A percentile compares a stretch with the other conserved stretches of the same genome.
phyloP scores from a whole-genome alignment of 441 rosid genomes.

The Capsella rubella region DNA sequence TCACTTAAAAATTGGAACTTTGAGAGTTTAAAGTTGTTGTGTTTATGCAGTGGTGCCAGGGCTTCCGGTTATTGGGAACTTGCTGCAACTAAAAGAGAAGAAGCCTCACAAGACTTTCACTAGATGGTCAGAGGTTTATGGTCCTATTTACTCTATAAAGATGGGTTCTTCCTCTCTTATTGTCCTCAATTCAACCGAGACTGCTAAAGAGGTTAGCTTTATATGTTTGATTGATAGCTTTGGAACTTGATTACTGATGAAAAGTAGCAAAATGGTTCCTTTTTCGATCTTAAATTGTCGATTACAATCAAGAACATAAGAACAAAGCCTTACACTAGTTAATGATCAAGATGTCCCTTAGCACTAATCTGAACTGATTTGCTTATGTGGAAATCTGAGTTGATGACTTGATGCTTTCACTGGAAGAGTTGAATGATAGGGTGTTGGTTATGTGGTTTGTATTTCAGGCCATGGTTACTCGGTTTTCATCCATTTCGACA shows the following conservation, averaged over 20 bases:
- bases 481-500: slow-evolving; percentile 78
- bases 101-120: slow-evolving; percentile 83
- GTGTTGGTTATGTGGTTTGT: slow-evolving; percentile 6
- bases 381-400: slow-evolving; percentile 1
- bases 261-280: slow-evolving; percentile 5
- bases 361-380: not conserved
- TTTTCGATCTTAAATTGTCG: not conserved
- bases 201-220: slow-evolving; percentile 76
- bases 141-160: slow-evolving; percentile 81
- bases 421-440: not conserved
- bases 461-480: slow-evolving; percentile 82
- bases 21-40: slow-evolving; percentile 1
- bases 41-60: slow-evolving; percentile 75
- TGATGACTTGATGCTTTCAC: not conserved
- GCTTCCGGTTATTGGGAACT: slow-evolving; percentile 76
- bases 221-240: slow-evolving; percentile 1
- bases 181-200: slow-evolving; percentile 72
- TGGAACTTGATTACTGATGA: slow-evolving; percentile 8
- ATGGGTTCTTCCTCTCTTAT: slow-evolving; percentile 71
- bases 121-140: slow-evolving; percentile 82
- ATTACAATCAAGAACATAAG: slow-evolving; percentile 8
- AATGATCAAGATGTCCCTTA: not conserved
- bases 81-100: slow-evolving; percentile 87
- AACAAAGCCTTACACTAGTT: not conserved
- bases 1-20: slow-evolving; percentile 11